A percentile compares a stretch with the other conserved stretches of the same genome.
Conservation (phyloP, 441 rosid species). For the Arabidopsis hybrid region DNA sequence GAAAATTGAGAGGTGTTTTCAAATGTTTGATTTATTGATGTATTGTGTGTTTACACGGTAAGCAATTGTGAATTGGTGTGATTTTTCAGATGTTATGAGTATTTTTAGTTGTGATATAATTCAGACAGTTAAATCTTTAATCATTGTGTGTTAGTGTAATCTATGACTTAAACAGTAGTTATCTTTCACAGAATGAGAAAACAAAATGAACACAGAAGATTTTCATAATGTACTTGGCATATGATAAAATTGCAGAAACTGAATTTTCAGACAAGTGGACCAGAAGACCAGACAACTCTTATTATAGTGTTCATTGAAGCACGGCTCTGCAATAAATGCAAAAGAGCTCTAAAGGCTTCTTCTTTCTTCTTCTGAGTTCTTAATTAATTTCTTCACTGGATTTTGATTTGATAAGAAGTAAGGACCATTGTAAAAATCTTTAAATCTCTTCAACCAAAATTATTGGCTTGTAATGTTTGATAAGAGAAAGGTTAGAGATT, state of each 20-base stretch:
- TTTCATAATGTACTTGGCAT: slow-evolving; percentile 20
- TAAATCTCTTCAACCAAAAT: slow-evolving; percentile 25
- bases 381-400: slow-evolving; percentile 15
- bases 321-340: slow-evolving; percentile 36
- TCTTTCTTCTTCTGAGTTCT: slow-evolving; percentile 33
- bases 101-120: slow-evolving; percentile 19
- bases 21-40: slow-evolving; percentile 28
- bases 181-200: slow-evolving; percentile 23
- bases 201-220: slow-evolving; percentile 24
- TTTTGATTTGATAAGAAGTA: neutral
- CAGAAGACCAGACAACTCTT: slow-evolving; percentile 35
- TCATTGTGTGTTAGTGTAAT: slow-evolving; percentile 25
- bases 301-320: slow-evolving; percentile 37
- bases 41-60: slow-evolving; percentile 1
- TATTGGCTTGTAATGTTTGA: neutral
- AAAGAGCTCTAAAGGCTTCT: slow-evolving; percentile 1
- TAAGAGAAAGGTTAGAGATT: neutral
- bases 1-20: slow-evolving; percentile 9
- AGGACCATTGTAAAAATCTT: neutral
- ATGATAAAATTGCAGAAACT: slow-evolving; percentile 28
- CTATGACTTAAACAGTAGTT: slow-evolving; percentile 22
- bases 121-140: slow-evolving; percentile 13
- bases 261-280: slow-evolving; percentile 35
- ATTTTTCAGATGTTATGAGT: slow-evolving; percentile 9
- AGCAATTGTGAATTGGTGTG: slow-evolving; percentile 35